A percentile compares a stretch with the other conserved stretches of the same genome.
These are phyloP conservation scores for Mycena leptocephala DNA, from an alignment of 768 basidiomycete species.

Conservation along the genomic window DNA sequence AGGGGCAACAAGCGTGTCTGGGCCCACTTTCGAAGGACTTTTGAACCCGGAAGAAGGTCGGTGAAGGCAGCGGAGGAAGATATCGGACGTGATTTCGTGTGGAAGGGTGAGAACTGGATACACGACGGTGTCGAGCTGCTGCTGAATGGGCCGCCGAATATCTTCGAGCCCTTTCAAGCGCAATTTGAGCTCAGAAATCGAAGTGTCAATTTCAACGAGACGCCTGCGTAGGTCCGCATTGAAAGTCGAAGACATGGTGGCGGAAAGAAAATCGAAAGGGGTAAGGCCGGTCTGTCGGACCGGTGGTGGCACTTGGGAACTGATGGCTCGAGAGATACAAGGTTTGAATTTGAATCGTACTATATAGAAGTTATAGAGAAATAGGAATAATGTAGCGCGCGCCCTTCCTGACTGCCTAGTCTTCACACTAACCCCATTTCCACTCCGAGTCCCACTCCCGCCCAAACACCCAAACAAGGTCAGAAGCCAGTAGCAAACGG, in stretches of 20 bases:
- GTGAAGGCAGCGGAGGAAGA: slow-evolving; percentile 5
- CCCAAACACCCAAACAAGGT: too few relatives aligned
- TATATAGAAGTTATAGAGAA: too few relatives aligned
- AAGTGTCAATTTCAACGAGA: background rate
- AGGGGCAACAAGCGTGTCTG: slow-evolving; percentile 9
- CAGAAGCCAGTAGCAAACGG: background rate
- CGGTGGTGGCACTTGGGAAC: too few relatives aligned
- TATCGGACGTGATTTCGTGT: slow-evolving; percentile 10
- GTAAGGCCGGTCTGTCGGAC: too few relatives aligned
- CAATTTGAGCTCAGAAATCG: background rate
- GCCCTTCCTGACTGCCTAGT: too few relatives aligned
- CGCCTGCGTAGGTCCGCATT: background rate
- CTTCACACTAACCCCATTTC: too few relatives aligned
- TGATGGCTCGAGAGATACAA: too few relatives aligned
- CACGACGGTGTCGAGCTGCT: slow-evolving; percentile 1
- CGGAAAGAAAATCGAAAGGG: too few relatives aligned
- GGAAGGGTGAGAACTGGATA: slow-evolving; percentile 22
- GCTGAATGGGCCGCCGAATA: background rate
- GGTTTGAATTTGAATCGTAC: too few relatives aligned
- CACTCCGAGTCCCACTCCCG: too few relatives aligned
- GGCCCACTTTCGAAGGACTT: background rate
- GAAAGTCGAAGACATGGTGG: background rate
- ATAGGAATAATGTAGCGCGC: too few relatives aligned
- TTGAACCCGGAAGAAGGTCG: background rate
- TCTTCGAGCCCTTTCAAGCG: background rate